A percentile compares a stretch with the other conserved stretches of the same genome.
These are phyloP conservation scores for Porphyra umbilicalis DNA, from an alignment of 31 red algal genomes.

Conservation along the genomic window DNA sequence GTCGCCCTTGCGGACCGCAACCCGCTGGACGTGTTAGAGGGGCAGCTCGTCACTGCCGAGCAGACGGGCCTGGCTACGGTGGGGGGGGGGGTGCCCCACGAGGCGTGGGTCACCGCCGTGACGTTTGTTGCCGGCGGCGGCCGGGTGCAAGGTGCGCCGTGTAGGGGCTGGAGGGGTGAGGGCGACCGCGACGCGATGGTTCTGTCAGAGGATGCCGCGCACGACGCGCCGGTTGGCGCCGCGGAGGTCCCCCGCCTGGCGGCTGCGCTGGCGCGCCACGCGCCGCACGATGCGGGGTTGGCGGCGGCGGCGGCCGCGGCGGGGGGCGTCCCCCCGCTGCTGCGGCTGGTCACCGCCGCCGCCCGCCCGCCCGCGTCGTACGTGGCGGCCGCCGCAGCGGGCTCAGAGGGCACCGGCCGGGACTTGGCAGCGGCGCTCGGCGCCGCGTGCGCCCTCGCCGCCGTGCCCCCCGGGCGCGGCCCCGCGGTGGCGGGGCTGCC, in stretches of 20 bases:
- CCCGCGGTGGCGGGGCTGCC: background rate
- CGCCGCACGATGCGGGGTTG: background rate
- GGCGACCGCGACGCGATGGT: background rate
- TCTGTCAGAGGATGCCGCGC: background rate
- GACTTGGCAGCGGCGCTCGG: background rate
- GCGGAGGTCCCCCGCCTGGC: background rate
- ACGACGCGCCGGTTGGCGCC: background rate
- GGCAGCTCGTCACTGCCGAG: background rate
- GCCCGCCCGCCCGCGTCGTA: background rate
- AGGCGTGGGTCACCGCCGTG: background rate
- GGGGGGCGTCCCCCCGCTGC: background rate
- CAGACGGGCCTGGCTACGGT: background rate
- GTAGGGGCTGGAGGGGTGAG: background rate
- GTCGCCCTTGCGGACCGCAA: background rate
- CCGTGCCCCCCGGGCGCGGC: background rate
- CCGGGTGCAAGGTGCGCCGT: too few species aligned
- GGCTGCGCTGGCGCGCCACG: background rate
- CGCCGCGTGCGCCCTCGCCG: background rate
- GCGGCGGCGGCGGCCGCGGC: background rate
- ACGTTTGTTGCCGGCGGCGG: background rate
- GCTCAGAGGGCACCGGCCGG: background rate
- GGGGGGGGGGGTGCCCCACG: background rate
- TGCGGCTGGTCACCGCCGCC: background rate
- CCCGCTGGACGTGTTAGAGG: background rate
- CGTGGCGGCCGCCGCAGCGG: background rate